Percentiles rank a stretch among this genome's conserved stretches.
Evolutionary conservation across 192 early-diverging fungal genomes (phyloP).

Genomic region (Entophlyctis luteolus): DNA sequence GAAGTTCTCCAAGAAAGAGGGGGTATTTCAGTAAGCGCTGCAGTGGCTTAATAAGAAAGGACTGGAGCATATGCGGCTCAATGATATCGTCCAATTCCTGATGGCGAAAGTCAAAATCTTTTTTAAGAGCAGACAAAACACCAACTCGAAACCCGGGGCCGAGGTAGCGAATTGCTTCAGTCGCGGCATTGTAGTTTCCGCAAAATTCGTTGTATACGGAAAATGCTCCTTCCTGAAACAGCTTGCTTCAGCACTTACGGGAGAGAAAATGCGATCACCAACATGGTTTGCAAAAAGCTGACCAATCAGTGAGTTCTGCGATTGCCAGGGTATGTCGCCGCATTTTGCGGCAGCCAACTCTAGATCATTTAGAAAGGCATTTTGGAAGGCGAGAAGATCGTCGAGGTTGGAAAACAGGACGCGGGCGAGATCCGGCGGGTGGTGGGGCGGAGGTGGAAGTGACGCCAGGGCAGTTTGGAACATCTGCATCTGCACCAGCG

Average conservation of each 20-base stretch:
- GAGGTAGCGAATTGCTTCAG: constrained; percentile 27
- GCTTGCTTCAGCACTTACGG: no score
- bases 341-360: constrained; percentile 73
- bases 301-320: constrained; percentile 84
- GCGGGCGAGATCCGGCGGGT: constrained; percentile 70
- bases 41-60: constrained; percentile 12
- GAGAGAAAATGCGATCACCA: constrained; percentile 1
- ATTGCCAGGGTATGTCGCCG: constrained; percentile 60
- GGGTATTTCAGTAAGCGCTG: constrained; percentile 92
- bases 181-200: constrained; percentile 74
- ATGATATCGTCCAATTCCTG: constrained; percentile 7
- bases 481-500: constrained; percentile 70
- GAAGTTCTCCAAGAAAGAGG: constrained; percentile 64
- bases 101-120: constrained; percentile 32
- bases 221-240: constrained; percentile 44
- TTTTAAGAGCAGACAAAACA: constrained; percentile 61
- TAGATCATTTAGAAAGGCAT: constrained; percentile 83
- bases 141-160: constrained; percentile 48
- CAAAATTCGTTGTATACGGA: constrained; percentile 86
- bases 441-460: constrained; percentile 58
- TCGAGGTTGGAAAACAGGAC: constrained; percentile 90
- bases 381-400: constrained; percentile 92
- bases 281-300: constrained; percentile 72
- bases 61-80: constrained; percentile 1
- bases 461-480: constrained; percentile 33